Evolutionary conservation across 2,329 filamentous ascomycete species (phyloP), one percentile per base, ranked within the genome.

Genomic region (Diplodia corticola): DNA sequence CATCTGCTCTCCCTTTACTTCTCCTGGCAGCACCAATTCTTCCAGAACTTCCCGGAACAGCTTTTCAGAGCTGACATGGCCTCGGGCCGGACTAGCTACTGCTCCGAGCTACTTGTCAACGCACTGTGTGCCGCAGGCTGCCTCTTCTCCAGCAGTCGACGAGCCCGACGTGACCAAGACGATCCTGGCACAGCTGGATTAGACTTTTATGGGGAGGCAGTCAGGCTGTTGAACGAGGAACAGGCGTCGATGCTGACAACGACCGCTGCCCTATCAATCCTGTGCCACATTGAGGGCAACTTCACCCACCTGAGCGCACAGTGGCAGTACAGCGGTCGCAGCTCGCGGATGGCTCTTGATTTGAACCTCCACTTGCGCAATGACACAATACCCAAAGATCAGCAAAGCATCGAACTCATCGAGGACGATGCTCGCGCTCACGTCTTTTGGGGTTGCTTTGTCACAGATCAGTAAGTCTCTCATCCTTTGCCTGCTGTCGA

Each of bases 381-480:
- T 22, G 63, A 67, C 28, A 33, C 22, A 22, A 15, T 26, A 4
- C 13, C 37, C 12, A 37, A 40, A 9, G 66, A 66, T 12, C 24
- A 59, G 7, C 37, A 49, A 12, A 57, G 46, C 20, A 40, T 15
- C 17, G 64, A 61, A 22, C 40, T 46, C 10, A 53, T 30, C 20
- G 65, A 66, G 33, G 63, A 63, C 35, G 63, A 35, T 5, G 66
- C 68, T 9, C 44, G 68, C 20, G 24, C 48, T 2, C 69, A 70
- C 64, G 64, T 67, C n/a, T 70, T 70, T 44, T 70, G 69, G 69
- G 69, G 69, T 17, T 64, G 67, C 40, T 70, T 70, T 44, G 65
- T 69, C 51, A 40, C 68, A 15, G 69, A 70, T 48, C 69, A 70
- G 69, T 70, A 67, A 61, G 69, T 65, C 15, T 7, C 13, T 17